phyloP scores from a whole-genome alignment of 371 early-diverging fungal genomes.

The Mortierella sp. region DNA sequence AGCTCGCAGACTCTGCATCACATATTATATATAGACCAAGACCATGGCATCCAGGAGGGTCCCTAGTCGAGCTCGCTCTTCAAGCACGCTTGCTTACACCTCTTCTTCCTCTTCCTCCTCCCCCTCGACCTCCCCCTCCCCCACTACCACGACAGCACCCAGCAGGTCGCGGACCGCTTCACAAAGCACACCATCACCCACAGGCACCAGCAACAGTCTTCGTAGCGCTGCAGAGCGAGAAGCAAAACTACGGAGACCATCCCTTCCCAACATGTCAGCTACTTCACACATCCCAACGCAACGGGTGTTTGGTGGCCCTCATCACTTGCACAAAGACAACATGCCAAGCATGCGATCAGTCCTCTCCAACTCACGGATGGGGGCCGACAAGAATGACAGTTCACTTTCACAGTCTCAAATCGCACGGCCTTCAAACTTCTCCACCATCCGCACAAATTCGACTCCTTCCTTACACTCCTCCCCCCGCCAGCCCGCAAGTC shows the following conservation, averaged over 20 bases:
- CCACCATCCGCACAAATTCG: not conserved
- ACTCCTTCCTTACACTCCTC: not conserved
- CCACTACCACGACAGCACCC: conserved; percentile 1
- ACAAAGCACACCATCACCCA: not conserved
- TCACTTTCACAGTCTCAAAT: conserved; percentile 14
- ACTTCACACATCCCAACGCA: conserved; percentile 12
- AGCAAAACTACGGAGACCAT: conserved; percentile 38
- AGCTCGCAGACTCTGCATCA: too few relatives aligned
- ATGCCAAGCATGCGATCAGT: conserved; percentile 5
- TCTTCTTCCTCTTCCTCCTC: conserved; percentile 1
- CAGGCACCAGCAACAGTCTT: conserved; percentile 3
- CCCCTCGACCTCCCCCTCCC: conserved; percentile 1
- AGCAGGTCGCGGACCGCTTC: not conserved
- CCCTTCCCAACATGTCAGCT: conserved; percentile 22
- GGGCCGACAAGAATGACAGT: conserved; percentile 21
- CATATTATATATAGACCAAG: conserved; percentile 10
- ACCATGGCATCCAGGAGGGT: conserved; percentile 20
- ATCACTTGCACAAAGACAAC: conserved; percentile 6
- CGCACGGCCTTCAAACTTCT: conserved; percentile 21
- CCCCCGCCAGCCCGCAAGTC: conserved; percentile 4
- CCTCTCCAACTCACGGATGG: conserved; percentile 13
- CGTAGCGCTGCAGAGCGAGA: conserved; percentile 1
- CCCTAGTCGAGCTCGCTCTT: conserved; percentile 32
- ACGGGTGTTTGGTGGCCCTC: not conserved
- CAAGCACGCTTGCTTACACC: conserved; percentile 11